A percentile compares a stretch with the other conserved stretches of the same genome.
phyloP scores from a whole-genome alignment of 768 basidiomycete genomes.

The Trichaptum fuscoviolaceum region DNA sequence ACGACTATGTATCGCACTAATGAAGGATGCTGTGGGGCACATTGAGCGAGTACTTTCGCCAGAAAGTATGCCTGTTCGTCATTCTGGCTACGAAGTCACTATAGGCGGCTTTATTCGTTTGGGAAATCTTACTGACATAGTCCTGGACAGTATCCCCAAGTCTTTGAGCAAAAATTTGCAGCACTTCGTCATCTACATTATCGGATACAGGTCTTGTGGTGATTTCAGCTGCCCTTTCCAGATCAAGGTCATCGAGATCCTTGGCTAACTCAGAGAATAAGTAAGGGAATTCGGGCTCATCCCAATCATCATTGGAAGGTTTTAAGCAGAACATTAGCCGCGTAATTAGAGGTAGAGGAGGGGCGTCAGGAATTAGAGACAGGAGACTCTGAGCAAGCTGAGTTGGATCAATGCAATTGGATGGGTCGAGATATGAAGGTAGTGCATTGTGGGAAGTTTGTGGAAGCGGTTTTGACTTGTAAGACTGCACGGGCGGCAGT shows the following conservation, averaged over 20 bases:
- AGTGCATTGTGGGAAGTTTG: constrained; percentile 33
- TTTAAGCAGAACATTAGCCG: constrained; percentile 78
- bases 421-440: constrained; percentile 52
- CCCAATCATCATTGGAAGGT: constrained; percentile 76
- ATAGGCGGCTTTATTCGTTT: background rate
- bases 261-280: constrained; percentile 56
- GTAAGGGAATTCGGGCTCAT: constrained; percentile 66
- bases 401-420: constrained; percentile 55
- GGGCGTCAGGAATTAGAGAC: constrained; percentile 52
- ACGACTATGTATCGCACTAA: constrained; percentile 43
- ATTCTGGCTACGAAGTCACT: constrained; percentile 29
- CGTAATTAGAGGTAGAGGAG: constrained; percentile 58
- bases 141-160: constrained; percentile 52
- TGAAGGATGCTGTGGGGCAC: constrained; percentile 59
- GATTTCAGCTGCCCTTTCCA: constrained; percentile 51
- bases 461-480: constrained; percentile 38
- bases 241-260: constrained; percentile 46
- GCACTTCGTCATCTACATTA: constrained; percentile 41
- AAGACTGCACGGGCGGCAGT: constrained; percentile 28
- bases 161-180: constrained; percentile 51
- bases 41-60: constrained; percentile 55
- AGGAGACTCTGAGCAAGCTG: constrained; percentile 58
- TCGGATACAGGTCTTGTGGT: constrained; percentile 57
- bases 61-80: constrained; percentile 53
- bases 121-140: constrained; percentile 18